Base-by-base conservation (phyloP, 2,329 filamentous ascomycete species). In the Rhinocladiella similis region DNA sequence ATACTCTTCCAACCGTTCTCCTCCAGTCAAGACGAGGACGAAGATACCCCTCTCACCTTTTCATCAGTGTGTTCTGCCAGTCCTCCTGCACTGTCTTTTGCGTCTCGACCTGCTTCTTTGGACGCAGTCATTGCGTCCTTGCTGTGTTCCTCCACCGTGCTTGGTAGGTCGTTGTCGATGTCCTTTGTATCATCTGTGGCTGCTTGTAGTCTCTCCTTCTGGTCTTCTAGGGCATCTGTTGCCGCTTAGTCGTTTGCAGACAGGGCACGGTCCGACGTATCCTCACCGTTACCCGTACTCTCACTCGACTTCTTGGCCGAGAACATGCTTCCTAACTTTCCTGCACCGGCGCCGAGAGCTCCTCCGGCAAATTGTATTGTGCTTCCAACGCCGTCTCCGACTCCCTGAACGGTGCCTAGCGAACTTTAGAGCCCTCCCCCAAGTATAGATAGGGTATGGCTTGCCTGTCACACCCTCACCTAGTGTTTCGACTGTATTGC, bases 301-400 rank as follows among this genome's bases (percentile, higher is more conserved):
- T 39, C 29, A 41, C 41, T 13, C 39, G 45, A 33, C 45, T 58
- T 47, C 7, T 49, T 61, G 35, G 55, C 52, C 42, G 53, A 50
- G 18, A 62, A 53, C 56, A 62, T 56, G 20, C 47, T 27, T n/a
- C 57, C 61, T 12, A 62, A 5, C 49, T 63, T 48, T 42, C 56
- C 59, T n/a, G 54, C 57, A 9, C 59, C 61, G 14, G 56, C 59
- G 39, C 61, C 61, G 9, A 62, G 45, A 18, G 59, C 55, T n/a
- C 61, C 61, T 43, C 61, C 61, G 47, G 57, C 55, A 18, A 55
- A 62, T 50, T 60, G 59, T 33, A 62, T 54, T 16, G 61, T 62
- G 29, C 56, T 57, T 36, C 61, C 61, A 12, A 63, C 12, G 14
- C 61, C 60, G 47, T 63, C 58, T 22, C 60, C 60, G 12, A 61